A percentile compares a stretch with the other conserved stretches of the same genome.
phyloP scores from a whole-genome alignment of 176 grass and related monocot genomes.

The Echinochloa phyllopogon region DNA sequence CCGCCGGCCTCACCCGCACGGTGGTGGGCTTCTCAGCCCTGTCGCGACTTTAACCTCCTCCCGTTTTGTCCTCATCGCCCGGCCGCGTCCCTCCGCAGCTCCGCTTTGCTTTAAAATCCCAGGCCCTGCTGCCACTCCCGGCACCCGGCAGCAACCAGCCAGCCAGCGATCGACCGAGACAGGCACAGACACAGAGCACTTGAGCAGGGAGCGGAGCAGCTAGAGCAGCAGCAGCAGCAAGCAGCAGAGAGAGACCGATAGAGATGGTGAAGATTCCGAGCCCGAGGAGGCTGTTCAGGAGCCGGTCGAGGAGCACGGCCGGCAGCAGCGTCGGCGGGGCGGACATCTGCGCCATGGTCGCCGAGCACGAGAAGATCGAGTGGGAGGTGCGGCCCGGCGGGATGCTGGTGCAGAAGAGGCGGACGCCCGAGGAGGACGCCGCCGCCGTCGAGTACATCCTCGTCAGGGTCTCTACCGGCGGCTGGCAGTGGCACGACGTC shows the following conservation, averaged over 20 bases:
- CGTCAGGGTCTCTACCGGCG: conserved; percentile 53
- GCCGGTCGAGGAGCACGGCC: conserved; percentile 46
- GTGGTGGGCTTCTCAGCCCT: conserved; percentile 42
- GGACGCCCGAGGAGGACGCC: conserved; percentile 31
- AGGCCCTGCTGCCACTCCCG: neutral
- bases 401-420: conserved; percentile 89
- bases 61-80: conserved; percentile 44
- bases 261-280: conserved; percentile 74
- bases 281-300: conserved; percentile 80
- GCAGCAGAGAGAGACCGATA: neutral
- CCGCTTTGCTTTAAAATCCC: conserved; percentile 56
- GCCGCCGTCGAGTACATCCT: conserved; percentile 45
- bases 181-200: neutral
- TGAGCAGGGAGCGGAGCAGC: conserved; percentile 17
- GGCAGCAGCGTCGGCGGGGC: conserved; percentile 19
- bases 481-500: conserved; percentile 67
- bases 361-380: conserved; percentile 63
- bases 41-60: conserved; percentile 43
- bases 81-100: conserved; percentile 11
- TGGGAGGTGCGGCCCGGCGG: conserved; percentile 81
- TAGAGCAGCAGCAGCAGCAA: conserved; percentile 1
- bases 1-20: conserved; percentile 38
- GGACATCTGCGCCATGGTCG: conserved; percentile 50
- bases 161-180: neutral
- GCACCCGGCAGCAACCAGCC: neutral